Base-by-base conservation (phyloP, 176 grass and related monocot genomes). In the Guadua angustifolia region DNA sequence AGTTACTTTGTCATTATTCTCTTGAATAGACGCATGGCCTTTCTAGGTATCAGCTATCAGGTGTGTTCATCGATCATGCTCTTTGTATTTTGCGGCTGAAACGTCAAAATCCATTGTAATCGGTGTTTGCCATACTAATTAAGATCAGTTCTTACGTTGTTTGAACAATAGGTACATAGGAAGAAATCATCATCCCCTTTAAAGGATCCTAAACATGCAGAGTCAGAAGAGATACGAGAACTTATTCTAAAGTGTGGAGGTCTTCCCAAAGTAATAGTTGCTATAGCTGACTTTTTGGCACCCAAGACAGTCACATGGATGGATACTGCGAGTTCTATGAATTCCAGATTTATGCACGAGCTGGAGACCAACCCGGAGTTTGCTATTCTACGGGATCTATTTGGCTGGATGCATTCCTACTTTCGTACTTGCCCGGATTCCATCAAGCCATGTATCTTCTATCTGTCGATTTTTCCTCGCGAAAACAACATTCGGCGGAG, bases 391-490 rank as follows among this genome's bases (percentile, higher is more conserved):
- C n/a, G 11, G 14, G 79, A 1, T 3, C 9, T 64, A 2, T 84
- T 53, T n/a, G 0, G 15, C 53, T 82, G 44, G 83, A 18, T 90
- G 75, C 35, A 32, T 81, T 87, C 57, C 17, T 86, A 80, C 17
- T 80, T 86, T 4, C 77, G 3, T 4, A 22, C 4, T 1, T 86
- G 84, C 7, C 87, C 87, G 0, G 82, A 89, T 65, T 49, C 18
- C 42, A 69, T 87, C 0, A 89, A 92, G 21, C 87, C 86, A 0
- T 92, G 86, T 9, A 78, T 92, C 43, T 85, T 92, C 6, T 89
- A 92, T 11, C 49, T 92, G 43, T 71, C 61, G 6, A 59, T 88
- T 17, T 91, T 85, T 79, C 86, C 69, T 16, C 44, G 18, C n/a
- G 61, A 14, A 3, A 1, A 74, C 0, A 36, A 44, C 25, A 1